These are phyloP conservation scores for Rhodotorula glutinis DNA, from an alignment of 1,284 basidiomycete species.

Conservation along the genomic window DNA sequence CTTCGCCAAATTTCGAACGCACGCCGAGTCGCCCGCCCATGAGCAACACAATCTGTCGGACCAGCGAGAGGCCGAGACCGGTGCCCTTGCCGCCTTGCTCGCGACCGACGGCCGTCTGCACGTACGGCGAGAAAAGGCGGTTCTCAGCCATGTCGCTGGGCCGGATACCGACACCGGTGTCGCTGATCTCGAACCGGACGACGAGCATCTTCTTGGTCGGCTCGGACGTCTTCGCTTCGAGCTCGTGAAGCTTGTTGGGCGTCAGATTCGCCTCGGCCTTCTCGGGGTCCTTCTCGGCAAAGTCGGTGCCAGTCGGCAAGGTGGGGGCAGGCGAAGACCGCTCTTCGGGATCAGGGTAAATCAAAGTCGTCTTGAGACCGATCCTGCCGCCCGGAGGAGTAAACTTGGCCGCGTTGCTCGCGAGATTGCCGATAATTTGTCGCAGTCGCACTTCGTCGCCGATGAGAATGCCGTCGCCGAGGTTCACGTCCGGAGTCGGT, in stretches of 20 bases:
- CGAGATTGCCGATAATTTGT: slow-evolving; percentile 57
- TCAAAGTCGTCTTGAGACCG: slow-evolving; percentile 59
- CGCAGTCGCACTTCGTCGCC: slow-evolving; percentile 76
- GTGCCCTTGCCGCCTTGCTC: slow-evolving; percentile 59
- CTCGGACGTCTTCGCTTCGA: slow-evolving; percentile 25
- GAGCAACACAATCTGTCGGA: slow-evolving; percentile 83
- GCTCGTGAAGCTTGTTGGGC: slow-evolving; percentile 23
- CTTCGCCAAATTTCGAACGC: slow-evolving; percentile 48
- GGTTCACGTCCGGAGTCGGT: slow-evolving; percentile 46
- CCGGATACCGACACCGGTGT: slow-evolving; percentile 74
- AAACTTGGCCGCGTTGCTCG: slow-evolving; percentile 59
- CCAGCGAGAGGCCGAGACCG: slow-evolving; percentile 67
- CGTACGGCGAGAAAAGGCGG: slow-evolving; percentile 40
- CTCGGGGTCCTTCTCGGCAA: background rate
- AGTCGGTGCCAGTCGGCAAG: slow-evolving; percentile 3
- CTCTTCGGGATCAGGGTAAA: slow-evolving; percentile 51
- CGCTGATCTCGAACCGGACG: slow-evolving; percentile 73
- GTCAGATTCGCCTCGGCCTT: slow-evolving; percentile 17
- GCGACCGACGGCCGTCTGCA: slow-evolving; percentile 58
- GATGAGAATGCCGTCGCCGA: slow-evolving; percentile 62
- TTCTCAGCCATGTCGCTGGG: slow-evolving; percentile 67
- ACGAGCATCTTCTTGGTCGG: slow-evolving; percentile 49
- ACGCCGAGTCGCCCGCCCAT: slow-evolving; percentile 72
- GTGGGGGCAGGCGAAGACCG: background rate
- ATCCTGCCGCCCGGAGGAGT: slow-evolving; percentile 69